phyloP scores from a whole-genome alignment of 1,284 basidiomycete species.

The Leccinum discolor region DNA sequence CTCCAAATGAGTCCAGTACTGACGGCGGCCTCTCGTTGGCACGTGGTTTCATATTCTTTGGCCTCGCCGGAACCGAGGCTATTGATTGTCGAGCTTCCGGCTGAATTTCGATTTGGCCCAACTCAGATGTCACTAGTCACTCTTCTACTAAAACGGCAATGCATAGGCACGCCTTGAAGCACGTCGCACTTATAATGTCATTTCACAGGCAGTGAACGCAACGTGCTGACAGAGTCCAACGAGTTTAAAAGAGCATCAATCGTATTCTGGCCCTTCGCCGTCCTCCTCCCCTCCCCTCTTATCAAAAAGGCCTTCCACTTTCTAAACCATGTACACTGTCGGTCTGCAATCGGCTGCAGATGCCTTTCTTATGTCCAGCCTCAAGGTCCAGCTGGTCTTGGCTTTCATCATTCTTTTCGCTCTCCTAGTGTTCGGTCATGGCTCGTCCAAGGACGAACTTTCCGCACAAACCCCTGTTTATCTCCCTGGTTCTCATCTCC shows the following conservation, averaged over 20 bases:
- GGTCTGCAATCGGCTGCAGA: conserved; percentile 60
- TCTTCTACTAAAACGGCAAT: conserved; percentile 11
- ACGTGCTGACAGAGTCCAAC: conserved; percentile 19
- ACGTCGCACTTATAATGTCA: conserved; percentile 24
- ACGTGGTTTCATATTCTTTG: conserved; percentile 21
- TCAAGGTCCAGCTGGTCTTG: conserved; percentile 53
- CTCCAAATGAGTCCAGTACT: conserved; percentile 12
- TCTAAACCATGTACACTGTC: conserved; percentile 46
- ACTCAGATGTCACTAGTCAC: neutral
- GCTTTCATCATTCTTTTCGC: conserved; percentile 57
- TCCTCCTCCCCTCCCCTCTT: conserved; percentile 13
- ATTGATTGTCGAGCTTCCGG: conserved; percentile 22
- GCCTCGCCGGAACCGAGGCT: conserved; percentile 24
- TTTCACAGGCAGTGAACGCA: conserved; percentile 22
- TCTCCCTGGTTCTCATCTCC: conserved; percentile 56
- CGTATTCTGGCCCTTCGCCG: conserved; percentile 21
- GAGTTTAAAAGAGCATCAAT: conserved; percentile 30
- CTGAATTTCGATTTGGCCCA: conserved; percentile 17
- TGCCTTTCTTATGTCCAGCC: conserved; percentile 57
- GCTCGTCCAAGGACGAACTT: conserved; percentile 41
- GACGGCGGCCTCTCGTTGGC: conserved; percentile 13
- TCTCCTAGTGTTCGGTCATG: conserved; percentile 44
- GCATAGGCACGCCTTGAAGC: conserved; percentile 28
- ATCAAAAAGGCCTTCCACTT: conserved; percentile 22
- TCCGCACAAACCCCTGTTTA: conserved; percentile 45